phyloP scores from a whole-genome alignment of 495 filamentous ascomycete species.

The Acidiella bohemica region DNA sequence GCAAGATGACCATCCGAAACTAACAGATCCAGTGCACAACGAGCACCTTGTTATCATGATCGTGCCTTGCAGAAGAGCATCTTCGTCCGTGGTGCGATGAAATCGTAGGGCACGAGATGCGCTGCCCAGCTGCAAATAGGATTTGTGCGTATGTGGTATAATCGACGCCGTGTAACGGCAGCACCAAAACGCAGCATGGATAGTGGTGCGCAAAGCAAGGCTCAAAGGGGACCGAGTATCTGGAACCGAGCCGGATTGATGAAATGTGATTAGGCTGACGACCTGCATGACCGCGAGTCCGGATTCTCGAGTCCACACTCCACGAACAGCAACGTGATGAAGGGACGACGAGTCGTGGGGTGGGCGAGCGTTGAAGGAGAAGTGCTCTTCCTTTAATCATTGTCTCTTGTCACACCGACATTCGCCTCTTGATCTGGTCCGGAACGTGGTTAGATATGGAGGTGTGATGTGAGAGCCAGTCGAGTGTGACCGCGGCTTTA shows the following conservation, averaged over 20 bases:
- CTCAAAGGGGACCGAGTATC: background rate
- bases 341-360: background rate
- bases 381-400: too few relatives aligned
- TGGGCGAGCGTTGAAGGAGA: too few relatives aligned
- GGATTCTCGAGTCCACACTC: background rate
- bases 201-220: background rate
- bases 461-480: slow-evolving; percentile 10
- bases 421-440: slow-evolving; percentile 1
- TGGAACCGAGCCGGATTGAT: background rate
- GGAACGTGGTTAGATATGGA: background rate
- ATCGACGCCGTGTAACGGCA: background rate
- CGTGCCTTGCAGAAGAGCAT: too few relatives aligned
- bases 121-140: too few relatives aligned
- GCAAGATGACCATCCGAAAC: too few relatives aligned
- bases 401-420: too few relatives aligned
- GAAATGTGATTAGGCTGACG: slow-evolving; percentile 3
- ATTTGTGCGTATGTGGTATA: too few relatives aligned
- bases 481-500: too few relatives aligned
- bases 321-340: background rate
- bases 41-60: too few relatives aligned
- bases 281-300: background rate
- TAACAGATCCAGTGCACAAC: too few relatives aligned
- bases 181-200: background rate
- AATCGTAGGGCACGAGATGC: too few relatives aligned
- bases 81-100: too few relatives aligned